Evolutionary conservation across 345 rosid genomes (phyloP), one percentile per base, ranked within the genome.

Genomic region (Lepidium didymum): DNA sequence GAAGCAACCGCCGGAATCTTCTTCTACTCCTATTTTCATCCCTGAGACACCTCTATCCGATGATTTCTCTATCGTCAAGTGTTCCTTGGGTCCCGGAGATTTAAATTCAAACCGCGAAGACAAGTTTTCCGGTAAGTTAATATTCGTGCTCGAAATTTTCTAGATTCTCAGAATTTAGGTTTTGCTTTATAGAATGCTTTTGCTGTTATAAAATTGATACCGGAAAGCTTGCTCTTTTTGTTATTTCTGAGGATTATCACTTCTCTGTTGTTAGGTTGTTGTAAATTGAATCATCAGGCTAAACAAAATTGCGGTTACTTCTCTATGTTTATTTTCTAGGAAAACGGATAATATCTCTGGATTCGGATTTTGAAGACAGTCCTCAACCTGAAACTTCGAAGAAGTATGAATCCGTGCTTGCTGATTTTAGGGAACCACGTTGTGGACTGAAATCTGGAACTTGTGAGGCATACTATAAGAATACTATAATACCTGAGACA

Each of bases 21-120:
- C 60, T 29, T 58, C 77, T 5, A 66, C 85, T 10, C 81, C 81
- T 38, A 71, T 67, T 8, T 67, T 84, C 70, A 88, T 90, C 52
- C 66, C 90, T n/a, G 94, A 90, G 27, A 86, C 94, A 13, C 94
- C 94, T 9, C 51, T 80, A 55, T 81, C 83, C 2, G 94, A 79
- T 52, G 55, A 71, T 62, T 45, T 82, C 34, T 68, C 82, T 12
- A 67, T 78, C 40, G 72, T 79, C 45, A 83, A 80, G 53, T 86
- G 79, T 72, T 37, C 79, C 13, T 37, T 69, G 12, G 77, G 23
- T 41, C 25, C 58, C 51, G 58, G 27, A 49, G 29, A 60, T 47
- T 81, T 61, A 68, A 70, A 78, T 56, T 38, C 75, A 0, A 51
- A 62, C 10, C 68, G 62, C 43, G 67, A 65, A 23, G 67, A 47